Conservation (phyloP, 768 basidiomycete species). For the Cystofilobasidium bisporidii region DNA sequence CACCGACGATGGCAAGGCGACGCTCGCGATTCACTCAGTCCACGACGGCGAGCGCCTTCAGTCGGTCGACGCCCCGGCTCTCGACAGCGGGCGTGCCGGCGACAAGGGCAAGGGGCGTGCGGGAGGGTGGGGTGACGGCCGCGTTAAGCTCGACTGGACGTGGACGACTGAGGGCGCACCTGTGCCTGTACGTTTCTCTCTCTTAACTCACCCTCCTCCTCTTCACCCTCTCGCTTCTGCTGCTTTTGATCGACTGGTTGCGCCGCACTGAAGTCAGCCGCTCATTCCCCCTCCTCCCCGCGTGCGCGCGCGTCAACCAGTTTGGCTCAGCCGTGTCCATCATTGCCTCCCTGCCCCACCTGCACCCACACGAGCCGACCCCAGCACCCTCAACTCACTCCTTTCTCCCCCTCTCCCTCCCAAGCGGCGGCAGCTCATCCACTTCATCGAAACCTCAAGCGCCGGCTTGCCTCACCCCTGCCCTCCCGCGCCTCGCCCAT, state of each 20-base stretch:
- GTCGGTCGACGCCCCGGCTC: background rate
- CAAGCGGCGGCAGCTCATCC: background rate
- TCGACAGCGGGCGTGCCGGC: background rate
- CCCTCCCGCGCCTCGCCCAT: background rate
- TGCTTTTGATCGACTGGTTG: too few species aligned
- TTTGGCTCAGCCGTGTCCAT: background rate
- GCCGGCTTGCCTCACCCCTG: background rate
- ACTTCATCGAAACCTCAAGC: background rate
- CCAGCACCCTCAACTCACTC: background rate
- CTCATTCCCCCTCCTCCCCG: too few species aligned
- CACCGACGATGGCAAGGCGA: background rate
- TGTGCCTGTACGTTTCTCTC: background rate
- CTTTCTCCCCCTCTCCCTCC: background rate
- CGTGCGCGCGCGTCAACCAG: too few species aligned
- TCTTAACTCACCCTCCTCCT: background rate
- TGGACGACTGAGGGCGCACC: background rate
- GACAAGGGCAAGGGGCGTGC: constrained; percentile 2
- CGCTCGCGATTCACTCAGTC: constrained; percentile 12
- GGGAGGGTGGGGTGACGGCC: background rate
- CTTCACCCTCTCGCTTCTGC: too few species aligned
- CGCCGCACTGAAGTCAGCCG: too few species aligned
- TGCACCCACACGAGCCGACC: background rate
- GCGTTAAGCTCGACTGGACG: constrained; percentile 1
- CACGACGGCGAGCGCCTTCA: constrained; percentile 14
- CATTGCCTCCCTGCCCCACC: background rate